Base-by-base conservation (phyloP, 2,329 filamentous ascomycete genomes). In the Cladosporium sp. region DNA sequence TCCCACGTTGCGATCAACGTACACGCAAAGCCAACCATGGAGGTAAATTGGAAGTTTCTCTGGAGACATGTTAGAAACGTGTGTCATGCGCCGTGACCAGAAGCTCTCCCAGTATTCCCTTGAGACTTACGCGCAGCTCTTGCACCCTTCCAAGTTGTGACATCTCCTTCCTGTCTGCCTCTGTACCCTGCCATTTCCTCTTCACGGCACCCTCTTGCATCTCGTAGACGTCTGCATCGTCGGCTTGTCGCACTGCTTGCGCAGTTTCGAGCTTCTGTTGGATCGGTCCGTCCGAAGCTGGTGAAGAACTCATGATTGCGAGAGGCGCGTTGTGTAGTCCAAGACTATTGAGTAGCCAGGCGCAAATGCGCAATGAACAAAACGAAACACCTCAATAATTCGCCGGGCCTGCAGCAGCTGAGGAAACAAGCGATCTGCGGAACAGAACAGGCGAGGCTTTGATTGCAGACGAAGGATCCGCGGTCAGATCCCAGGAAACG, bases 1-100 rank as follows among this genome's bases (percentile, higher is more conserved):
- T 74, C 69, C 71, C 71, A 74, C 28, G 73, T 73, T 24, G 69
- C 68, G 65, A 74, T 70, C 28, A 74, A 58, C 0, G 69, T 72
- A 47, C 68, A 71, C 21, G 66, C 66, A 58, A 74, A 74, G 26
- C 71, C 71, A 11, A 73, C 64, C 65, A 72, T 72, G 18, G 70
- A 71, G 59, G 72, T 68, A 59, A 73, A 71, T 55, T 69, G 68
- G 61, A 74, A 74, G 66, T 71, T 74, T 55, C 72, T 68, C 71
- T 74, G 36, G 15, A 11, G 10, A 15, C 18, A 28, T 38, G 66
- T 67, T 30, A 67, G 66, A 21, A 18, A n/a, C 11, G 15, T 15
- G 15, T 41, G 7, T 11, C 7, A 55, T 34, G 18, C 18, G 15
- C 10, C 3, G 18, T 14, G 11, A 3, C 28, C 28, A n/a, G 6